Evolutionary conservation across 164 flowering plant species (phyloP).

Genomic region (Platanus orientalis): DNA sequence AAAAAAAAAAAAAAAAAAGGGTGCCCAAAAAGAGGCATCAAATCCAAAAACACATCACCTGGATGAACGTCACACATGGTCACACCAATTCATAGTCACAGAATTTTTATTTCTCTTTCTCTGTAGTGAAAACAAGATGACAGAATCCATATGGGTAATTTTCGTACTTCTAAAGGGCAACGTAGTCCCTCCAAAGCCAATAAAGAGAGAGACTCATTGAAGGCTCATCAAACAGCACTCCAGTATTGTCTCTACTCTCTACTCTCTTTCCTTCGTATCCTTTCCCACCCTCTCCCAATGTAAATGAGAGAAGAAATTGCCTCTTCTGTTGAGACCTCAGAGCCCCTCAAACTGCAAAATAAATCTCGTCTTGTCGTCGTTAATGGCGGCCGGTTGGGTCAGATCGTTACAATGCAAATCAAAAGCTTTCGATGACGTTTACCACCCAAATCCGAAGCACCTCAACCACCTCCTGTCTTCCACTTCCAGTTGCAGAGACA

Average conservation of each 20-base stretch:
- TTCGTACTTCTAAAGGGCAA: neutral
- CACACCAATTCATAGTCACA: too few relatives aligned
- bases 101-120: too few relatives aligned
- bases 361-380: conserved; percentile 15
- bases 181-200: neutral
- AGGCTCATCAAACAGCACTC: too few relatives aligned
- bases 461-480: conserved; percentile 28
- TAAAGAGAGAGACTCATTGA: neutral
- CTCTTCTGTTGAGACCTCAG: neutral
- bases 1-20: too few relatives aligned
- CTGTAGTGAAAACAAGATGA: too few relatives aligned
- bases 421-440: conserved; percentile 69
- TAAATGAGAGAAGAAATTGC: neutral
- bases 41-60: too few relatives aligned
- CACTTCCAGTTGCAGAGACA: conserved; percentile 57
- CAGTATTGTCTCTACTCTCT: neutral
- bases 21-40: too few relatives aligned
- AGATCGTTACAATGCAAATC: conserved; percentile 88
- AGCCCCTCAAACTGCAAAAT: conserved; percentile 6
- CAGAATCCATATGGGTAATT: neutral
- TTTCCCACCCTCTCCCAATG: neutral
- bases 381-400: conserved; percentile 85
- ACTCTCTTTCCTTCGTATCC: neutral
- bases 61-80: too few relatives aligned
- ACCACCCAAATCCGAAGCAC: conserved; percentile 32